A percentile compares a stretch with the other conserved stretches of the same genome.
Conservation (phyloP, 495 filamentous ascomycete species). For the Gamarada debralockiae region DNA sequence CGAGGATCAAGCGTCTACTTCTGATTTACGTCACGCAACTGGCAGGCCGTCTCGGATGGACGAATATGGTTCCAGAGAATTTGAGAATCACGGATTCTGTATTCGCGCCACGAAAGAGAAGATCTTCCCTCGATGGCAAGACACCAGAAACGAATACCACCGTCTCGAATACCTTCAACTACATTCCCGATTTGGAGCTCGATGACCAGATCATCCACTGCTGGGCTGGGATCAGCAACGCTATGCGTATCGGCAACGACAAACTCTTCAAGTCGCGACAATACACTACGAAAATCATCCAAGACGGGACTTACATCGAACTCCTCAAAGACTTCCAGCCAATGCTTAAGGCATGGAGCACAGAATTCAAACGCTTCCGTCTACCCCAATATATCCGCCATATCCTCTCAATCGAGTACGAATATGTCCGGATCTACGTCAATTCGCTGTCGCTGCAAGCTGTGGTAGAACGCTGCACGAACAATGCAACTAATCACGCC, state of each 20-base stretch:
- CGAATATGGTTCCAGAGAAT: slow-evolving; percentile 82
- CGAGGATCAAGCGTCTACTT: slow-evolving; percentile 78
- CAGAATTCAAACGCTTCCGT: slow-evolving; percentile 64
- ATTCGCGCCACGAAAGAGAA: slow-evolving; percentile 33
- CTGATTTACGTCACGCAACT: slow-evolving; percentile 88
- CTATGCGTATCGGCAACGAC: slow-evolving; percentile 86
- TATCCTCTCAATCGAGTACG: slow-evolving; percentile 86
- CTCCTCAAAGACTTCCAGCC: slow-evolving; percentile 79
- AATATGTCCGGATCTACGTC: slow-evolving; percentile 86
- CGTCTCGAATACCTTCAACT: slow-evolving; percentile 49
- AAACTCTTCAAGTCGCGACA: slow-evolving; percentile 77
- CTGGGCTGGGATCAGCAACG: slow-evolving; percentile 85
- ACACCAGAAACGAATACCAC: slow-evolving; percentile 52
- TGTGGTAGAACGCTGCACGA: slow-evolving; percentile 88
- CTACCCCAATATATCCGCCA: slow-evolving; percentile 73
- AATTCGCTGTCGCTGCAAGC: slow-evolving; percentile 93
- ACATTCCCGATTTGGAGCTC: slow-evolving; percentile 54
- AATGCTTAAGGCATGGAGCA: slow-evolving; percentile 68
- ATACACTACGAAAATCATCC: slow-evolving; percentile 81
- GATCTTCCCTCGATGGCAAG: slow-evolving; percentile 43
- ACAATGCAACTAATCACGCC: slow-evolving; percentile 59
- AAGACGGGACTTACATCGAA: slow-evolving; percentile 73
- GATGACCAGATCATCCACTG: slow-evolving; percentile 81
- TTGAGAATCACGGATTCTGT: slow-evolving; percentile 43
- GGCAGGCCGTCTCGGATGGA: slow-evolving; percentile 86